phyloP scores from a whole-genome alignment of 306 rosid species.

The Crotalaria pallida region DNA sequence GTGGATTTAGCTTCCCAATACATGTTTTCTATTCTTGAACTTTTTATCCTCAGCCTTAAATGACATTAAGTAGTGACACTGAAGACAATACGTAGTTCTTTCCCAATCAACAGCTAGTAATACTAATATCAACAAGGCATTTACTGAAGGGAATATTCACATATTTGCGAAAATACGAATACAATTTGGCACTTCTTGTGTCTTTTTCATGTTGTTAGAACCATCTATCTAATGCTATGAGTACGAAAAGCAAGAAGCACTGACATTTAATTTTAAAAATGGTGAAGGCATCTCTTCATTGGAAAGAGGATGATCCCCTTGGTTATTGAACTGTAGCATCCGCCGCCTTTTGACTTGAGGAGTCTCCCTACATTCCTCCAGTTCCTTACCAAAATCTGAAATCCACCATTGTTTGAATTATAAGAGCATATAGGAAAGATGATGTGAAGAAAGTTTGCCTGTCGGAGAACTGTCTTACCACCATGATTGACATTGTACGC shows the following conservation, averaged over 20 bases:
- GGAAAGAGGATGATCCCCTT: constrained; percentile 41
- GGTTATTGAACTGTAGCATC: constrained; percentile 68
- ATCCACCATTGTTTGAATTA: constrained; percentile 26
- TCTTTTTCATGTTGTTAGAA: not conserved
- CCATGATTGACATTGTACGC: constrained; percentile 44
- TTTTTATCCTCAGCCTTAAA: not conserved
- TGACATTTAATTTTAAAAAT: constrained; percentile 57
- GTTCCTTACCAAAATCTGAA: constrained; percentile 68
- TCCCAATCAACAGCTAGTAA: constrained; percentile 9
- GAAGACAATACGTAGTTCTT: not conserved
- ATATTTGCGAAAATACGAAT: not conserved
- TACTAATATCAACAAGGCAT: constrained; percentile 3
- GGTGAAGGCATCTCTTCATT: constrained; percentile 49
- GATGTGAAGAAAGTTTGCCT: not conserved
- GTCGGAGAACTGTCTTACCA: constrained; percentile 30
- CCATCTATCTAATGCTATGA: not conserved
- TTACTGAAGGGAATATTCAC: not conserved
- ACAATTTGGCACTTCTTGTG: not conserved
- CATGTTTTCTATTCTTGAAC: too few species aligned
- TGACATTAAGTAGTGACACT: not conserved
- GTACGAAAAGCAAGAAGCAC: constrained; percentile 25
- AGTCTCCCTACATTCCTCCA: constrained; percentile 52
- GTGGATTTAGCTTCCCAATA: too few species aligned
- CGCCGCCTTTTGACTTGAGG: constrained; percentile 82
- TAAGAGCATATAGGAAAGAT: constrained; percentile 9